These are phyloP conservation scores for Xylaria longipes DNA, from an alignment of 495 filamentous ascomycete genomes.

Conservation along the genomic window DNA sequence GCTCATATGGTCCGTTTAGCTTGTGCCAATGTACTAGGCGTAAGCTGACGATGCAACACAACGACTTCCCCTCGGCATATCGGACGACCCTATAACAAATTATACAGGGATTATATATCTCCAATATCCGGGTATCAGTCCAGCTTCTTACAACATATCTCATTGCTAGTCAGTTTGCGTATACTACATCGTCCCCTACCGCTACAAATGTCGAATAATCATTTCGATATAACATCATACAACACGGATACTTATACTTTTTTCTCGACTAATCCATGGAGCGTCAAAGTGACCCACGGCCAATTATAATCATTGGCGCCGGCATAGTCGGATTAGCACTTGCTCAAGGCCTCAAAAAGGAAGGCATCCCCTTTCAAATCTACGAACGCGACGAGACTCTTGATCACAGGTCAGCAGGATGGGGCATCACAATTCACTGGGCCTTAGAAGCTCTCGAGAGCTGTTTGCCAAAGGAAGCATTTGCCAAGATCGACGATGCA, in stretches of 20 bases:
- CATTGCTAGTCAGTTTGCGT: not conserved
- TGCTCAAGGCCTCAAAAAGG: not conserved
- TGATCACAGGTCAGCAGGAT: constrained; percentile 56
- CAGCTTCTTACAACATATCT: not conserved
- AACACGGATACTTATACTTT: not conserved
- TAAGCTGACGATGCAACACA: constrained; percentile 6
- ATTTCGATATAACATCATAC: not conserved
- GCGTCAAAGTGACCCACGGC: not conserved
- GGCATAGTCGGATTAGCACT: constrained; percentile 4
- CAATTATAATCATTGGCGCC: not conserved
- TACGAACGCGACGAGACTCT: constrained; percentile 61
- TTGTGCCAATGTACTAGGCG: not conserved
- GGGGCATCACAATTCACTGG: constrained; percentile 67
- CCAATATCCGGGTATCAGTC: not conserved
- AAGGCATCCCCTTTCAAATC: constrained; percentile 1
- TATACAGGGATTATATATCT: not conserved
- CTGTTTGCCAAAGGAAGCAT: constrained; percentile 44
- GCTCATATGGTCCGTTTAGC: not conserved
- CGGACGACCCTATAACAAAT: not conserved
- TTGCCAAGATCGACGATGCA: not conserved
- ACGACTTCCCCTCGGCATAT: not conserved
- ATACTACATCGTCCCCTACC: not conserved
- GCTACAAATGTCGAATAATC: not conserved
- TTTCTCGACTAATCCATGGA: not conserved
- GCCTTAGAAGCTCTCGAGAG: constrained; percentile 51